Conservation (phyloP, 768 basidiomycete species). For the Fomitopsis pulvina region DNA sequence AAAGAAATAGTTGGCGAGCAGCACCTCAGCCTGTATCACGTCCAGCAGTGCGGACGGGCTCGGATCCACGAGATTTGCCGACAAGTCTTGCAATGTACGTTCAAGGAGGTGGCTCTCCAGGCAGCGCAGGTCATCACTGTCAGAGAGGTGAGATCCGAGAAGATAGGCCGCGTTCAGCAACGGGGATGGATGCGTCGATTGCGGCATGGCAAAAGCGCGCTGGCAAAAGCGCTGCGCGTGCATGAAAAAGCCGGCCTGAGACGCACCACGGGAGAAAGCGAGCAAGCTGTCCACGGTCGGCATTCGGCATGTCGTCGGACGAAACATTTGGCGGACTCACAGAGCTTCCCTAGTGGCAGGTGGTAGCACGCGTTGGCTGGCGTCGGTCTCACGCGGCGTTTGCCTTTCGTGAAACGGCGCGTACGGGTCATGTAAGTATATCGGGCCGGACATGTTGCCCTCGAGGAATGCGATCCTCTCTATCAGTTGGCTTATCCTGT, state of each 20-base stretch:
- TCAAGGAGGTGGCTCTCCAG: constrained; percentile 39
- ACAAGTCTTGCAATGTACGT: constrained; percentile 42
- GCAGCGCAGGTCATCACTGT: constrained; percentile 16
- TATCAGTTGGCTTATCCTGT: constrained; percentile 47
- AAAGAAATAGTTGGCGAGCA: constrained; percentile 61
- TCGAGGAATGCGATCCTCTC: constrained; percentile 36
- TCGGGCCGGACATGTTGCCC: constrained; percentile 9
- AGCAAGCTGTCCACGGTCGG: background rate
- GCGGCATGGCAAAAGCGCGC: constrained; percentile 1
- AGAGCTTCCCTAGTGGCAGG: background rate
- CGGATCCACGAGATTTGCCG: constrained; percentile 26
- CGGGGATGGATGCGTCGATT: constrained; percentile 27
- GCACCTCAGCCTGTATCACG: constrained; percentile 34
- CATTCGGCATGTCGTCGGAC: too few species aligned
- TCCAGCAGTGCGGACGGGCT: constrained; percentile 31
- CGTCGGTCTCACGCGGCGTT: background rate
- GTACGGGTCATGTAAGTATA: constrained; percentile 21
- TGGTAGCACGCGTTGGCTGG: background rate
- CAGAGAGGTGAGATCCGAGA: constrained; percentile 22
- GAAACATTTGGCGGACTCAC: too few species aligned
- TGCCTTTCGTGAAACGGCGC: background rate
- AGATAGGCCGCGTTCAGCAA: constrained; percentile 39
- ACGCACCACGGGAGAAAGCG: background rate
- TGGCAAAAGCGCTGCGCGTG: constrained; percentile 38
- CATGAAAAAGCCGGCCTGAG: constrained; percentile 64